Base-by-base conservation (phyloP, 257 asterid genomes). In the Fraxinus cuspidata region DNA sequence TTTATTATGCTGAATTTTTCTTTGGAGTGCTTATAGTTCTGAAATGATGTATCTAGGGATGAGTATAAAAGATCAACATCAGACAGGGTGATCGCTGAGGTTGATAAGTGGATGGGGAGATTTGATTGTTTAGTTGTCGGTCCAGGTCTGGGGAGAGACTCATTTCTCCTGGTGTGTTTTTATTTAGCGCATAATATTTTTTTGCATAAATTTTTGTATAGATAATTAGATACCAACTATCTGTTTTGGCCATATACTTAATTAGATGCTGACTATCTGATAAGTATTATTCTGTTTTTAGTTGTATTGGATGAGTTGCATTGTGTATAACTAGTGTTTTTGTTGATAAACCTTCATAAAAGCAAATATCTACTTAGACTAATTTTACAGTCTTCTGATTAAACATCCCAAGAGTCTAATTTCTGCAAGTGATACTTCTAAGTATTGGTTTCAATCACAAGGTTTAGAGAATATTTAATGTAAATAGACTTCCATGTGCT, bases 111-210 rank as follows among this genome's bases (percentile, higher is more conserved):
- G 99, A 92, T 96, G 96, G 97, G 84, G 86, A 86, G 98, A 87
- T 96, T 96, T 79, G 99, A 96, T 83, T 96, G 99, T 82, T 88
- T 93, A 16, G 93, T 95, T 32, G 82, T 95, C 71, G 99, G 99
- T 81, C 99, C 99, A 44, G 99, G 99, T 81, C 98, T 93, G 19
- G 99, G 98, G 66, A 85, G 99, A 86, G 99, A 96, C 83, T 95
- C 96, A 0, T 92, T 92, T 91, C 97, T 93, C 81, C 89, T 96
- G 93, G 99, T 94, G 40, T 10, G 93, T 77, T 58, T 27, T 66
- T 63, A 3, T 78, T 73, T 79, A 58, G 69, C 51, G 68, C 71
- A 71, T 19, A 71, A 65, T 81, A 42, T 68, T 80, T 44, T 73
- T 44, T 42, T 73, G 69, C 58, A 38, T 72, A 37, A 28, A 44